Evolutionary conservation across 192 early-diverging fungal genomes (phyloP).

Genomic region (Backusella circina): DNA sequence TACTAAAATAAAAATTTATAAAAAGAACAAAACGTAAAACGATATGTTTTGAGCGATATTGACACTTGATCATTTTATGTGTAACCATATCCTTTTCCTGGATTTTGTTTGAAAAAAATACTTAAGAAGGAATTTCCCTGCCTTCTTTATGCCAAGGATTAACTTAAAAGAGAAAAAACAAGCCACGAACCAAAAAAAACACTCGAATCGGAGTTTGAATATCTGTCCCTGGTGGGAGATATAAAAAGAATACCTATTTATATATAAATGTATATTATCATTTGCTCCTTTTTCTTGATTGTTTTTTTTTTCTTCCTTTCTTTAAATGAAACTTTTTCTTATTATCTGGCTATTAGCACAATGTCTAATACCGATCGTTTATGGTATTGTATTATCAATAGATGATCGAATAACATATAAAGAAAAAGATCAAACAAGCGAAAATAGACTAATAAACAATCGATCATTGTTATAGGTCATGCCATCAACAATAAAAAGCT

Average conservation of each 20-base stretch:
- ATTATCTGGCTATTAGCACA: not conserved
- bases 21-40: not conserved
- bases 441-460: not conserved
- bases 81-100: not conserved
- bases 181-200: not conserved
- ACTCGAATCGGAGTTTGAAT: not conserved
- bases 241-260: not conserved
- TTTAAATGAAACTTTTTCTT: not conserved
- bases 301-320: not conserved
- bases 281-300: not conserved
- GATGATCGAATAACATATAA: not conserved
- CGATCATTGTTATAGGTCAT: conserved; percentile 12
- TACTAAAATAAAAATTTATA: not conserved
- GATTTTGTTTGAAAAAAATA: not conserved
- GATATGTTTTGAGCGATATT: not conserved
- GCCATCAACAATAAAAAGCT: conserved; percentile 7
- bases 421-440: not conserved
- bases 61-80: not conserved
- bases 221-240: not conserved
- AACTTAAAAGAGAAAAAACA: not conserved
- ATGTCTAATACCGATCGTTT: not conserved
- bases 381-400: not conserved
- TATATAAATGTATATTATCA: not conserved
- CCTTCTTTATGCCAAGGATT: not conserved
- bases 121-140: not conserved